Base-by-base conservation (phyloP, 2,329 filamentous ascomycete species). In the Trichoderma arundinaceum region DNA sequence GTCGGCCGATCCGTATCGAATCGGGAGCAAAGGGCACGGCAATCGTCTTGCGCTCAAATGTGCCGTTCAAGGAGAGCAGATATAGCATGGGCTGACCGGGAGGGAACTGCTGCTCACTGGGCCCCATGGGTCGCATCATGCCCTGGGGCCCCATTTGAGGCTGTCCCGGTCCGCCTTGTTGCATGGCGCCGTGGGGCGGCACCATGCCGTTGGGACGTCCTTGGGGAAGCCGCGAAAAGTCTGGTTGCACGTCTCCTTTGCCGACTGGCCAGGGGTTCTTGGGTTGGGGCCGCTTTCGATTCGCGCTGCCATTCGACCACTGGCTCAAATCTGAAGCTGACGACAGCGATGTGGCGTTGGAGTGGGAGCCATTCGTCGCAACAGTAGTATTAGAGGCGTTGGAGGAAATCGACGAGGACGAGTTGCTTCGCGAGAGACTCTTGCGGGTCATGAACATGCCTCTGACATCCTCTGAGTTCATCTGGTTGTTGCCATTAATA, bases 11-110 rank as follows among this genome's bases (percentile, higher is more conserved):
- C 69, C 93, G 89, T 57, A 99, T 83, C 46, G 92, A 90, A n/a
- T 98, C 94, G n/a, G 95, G 95, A 69, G 87, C 91, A 76, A 91
- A 97, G 0, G 95, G 95, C 2, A 99, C 92, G 39, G 87, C 92
- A 72, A 99, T 98, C 49, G 94, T 95, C 80, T 99, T 99, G 73
- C 93, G 90, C 77, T 98, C 95, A 75, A 99, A 99, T 1, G 94
- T 98, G 66, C 92, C 92, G 74, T 99, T 99, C 73, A 98, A 88
- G 0, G 95, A 96, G 6, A 94, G 81, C 5, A 99, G 86, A 68
- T 93, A 92, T 48, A 97, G 85, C 22, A 97, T 89, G 0, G 93
- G 92, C 60, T 91, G 88, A 6, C 87, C 86, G 78, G 84, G 78
- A 81, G 88, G 77, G 67, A 83, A 73, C 66, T 86, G 83, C 67